phyloP scores from a whole-genome alignment of 2,329 filamentous ascomycete species.

The Rhynchosporium secalis region DNA sequence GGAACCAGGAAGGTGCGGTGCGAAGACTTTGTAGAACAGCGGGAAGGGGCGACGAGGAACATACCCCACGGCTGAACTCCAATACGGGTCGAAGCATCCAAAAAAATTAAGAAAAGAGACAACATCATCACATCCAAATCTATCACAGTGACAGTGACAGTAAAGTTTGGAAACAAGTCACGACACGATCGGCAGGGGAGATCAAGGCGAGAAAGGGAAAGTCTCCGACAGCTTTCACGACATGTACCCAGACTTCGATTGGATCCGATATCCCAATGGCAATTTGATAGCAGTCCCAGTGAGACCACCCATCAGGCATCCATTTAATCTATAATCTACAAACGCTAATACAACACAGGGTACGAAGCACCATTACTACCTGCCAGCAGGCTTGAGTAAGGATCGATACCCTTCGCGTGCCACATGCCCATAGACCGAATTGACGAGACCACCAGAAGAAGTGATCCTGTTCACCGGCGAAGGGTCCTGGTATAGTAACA shows the following conservation, averaged over 20 bases:
- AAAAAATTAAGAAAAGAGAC: too few relatives aligned
- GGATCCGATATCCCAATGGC: neutral
- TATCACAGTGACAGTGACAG: too few relatives aligned
- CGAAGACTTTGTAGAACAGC: neutral
- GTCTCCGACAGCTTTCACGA: neutral
- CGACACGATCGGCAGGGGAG: neutral
- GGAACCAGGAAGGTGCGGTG: neutral
- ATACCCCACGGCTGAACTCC: neutral
- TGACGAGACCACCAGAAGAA: neutral
- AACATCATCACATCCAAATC: too few relatives aligned
- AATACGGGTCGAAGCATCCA: neutral
- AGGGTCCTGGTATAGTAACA: slow-evolving; percentile 12
- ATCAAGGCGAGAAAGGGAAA: neutral
- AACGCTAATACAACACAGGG: neutral
- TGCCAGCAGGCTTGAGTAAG: neutral
- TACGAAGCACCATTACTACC: neutral
- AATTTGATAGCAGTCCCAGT: neutral
- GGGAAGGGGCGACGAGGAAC: neutral
- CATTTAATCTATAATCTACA: neutral
- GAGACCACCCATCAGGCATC: neutral
- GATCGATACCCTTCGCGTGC: neutral
- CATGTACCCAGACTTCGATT: slow-evolving; percentile 1
- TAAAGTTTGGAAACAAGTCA: neutral
- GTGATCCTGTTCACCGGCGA: slow-evolving; percentile 2
- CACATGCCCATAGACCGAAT: neutral